These are phyloP conservation scores for Chalaropsis thielavioides DNA, from an alignment of 2,329 filamentous ascomycete species.

Conservation along the genomic window DNA sequence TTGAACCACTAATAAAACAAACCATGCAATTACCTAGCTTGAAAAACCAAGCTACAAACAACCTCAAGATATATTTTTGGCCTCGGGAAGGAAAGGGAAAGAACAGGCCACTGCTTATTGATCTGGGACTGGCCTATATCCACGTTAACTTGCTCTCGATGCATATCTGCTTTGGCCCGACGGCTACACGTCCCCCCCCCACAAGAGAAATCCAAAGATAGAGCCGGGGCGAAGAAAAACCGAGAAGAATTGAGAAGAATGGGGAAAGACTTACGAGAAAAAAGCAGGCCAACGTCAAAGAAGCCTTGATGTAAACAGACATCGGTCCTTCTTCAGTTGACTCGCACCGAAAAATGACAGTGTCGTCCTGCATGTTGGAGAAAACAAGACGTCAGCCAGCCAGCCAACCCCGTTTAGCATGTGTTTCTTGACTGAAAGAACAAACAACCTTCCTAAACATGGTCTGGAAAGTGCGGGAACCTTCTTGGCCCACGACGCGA, in stretches of 20 bases:
- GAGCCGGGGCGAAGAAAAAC: background rate
- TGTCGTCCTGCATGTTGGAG: background rate
- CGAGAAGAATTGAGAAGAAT: background rate
- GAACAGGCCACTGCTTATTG: no score
- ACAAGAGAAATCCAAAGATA: no score
- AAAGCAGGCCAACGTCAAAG: background rate
- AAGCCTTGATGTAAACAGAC: background rate
- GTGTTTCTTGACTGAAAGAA: background rate
- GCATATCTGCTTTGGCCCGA: no score
- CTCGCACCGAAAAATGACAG: background rate
- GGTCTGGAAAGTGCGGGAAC: background rate
- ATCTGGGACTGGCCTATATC: no score
- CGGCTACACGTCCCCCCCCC: no score
- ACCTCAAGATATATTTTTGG: background rate
- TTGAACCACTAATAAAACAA: background rate
- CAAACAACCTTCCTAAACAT: background rate
- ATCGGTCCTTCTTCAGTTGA: background rate
- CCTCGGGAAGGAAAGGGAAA: no score
- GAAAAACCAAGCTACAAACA: background rate
- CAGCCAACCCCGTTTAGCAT: no score
- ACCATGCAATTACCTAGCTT: background rate
- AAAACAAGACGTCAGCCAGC: background rate
- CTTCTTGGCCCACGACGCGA: background rate
- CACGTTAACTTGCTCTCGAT: no score
- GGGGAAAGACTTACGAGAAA: background rate